Conservation (phyloP, 176 grass and related monocot species). For the Cenchrus purpureus region DNA sequence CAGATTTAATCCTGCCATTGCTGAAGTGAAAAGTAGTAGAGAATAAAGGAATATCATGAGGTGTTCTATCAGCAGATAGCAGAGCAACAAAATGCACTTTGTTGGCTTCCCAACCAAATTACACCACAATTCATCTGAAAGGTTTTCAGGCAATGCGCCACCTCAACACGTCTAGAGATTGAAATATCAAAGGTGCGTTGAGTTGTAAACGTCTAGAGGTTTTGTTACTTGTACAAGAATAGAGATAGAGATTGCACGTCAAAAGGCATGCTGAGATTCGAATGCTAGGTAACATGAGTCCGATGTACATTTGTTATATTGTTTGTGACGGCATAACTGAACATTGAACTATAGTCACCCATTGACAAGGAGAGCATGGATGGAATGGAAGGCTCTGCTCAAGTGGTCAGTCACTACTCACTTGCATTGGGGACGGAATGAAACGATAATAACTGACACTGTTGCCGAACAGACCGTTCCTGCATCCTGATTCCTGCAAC, state of each 20-base stretch:
- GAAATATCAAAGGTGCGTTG: not conserved
- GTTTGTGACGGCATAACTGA: too few species aligned
- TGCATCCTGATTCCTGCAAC: too few species aligned
- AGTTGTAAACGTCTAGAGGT: not conserved
- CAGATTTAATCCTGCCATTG: not conserved
- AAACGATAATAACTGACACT: too few species aligned
- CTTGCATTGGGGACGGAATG: too few species aligned
- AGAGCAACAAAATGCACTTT: not conserved
- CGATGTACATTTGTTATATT: too few species aligned
- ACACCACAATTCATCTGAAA: not conserved
- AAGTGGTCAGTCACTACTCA: too few species aligned
- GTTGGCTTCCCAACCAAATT: not conserved
- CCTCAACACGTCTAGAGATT: not conserved
- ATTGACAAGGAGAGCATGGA: too few species aligned
- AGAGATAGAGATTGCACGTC: not conserved
- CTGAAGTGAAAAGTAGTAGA: not conserved
- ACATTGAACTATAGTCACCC: too few species aligned
- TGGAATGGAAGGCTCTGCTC: too few species aligned
- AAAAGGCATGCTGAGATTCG: not conserved
- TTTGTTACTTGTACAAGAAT: not conserved
- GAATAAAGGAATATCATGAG: constrained; percentile 8
- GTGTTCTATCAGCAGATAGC: not conserved
- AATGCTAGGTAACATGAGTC: too few species aligned
- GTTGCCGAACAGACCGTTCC: too few species aligned
- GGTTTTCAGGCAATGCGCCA: not conserved